A percentile compares a stretch with the other conserved stretches of the same genome.
Evolutionary conservation across 352 stramenopile genomes (phyloP).

Genomic region (Phytophthora sp.): DNA sequence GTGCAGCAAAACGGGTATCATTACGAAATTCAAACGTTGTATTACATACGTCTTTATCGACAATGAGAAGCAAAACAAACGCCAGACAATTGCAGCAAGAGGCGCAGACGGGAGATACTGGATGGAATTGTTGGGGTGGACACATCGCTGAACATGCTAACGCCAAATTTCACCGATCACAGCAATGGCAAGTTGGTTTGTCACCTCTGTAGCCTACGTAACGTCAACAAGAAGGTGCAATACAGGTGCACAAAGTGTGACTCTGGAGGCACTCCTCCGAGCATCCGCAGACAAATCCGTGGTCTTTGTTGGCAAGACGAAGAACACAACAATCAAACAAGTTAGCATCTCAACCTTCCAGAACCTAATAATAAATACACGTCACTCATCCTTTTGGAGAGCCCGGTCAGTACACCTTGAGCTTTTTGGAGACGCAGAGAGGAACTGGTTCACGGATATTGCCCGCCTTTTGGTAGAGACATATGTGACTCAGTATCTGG

Average conservation of each 20-base stretch:
- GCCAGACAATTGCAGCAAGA: no score
- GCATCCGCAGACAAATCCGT: background rate
- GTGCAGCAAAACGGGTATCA: background rate
- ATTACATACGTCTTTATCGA: slow-evolving; percentile 1
- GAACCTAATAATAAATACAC: background rate
- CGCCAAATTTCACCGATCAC: slow-evolving; percentile 2
- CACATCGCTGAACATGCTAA: slow-evolving; percentile 14
- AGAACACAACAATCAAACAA: slow-evolving; percentile 1
- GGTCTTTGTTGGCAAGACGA: slow-evolving; percentile 1
- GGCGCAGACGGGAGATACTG: background rate
- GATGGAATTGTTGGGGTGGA: slow-evolving; percentile 10
- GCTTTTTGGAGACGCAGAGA: background rate
- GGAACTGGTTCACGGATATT: background rate
- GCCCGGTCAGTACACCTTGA: background rate
- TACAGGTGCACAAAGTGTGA: slow-evolving; percentile 18
- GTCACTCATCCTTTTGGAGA: background rate
- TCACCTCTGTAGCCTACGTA: slow-evolving; percentile 12
- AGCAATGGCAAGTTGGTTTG: slow-evolving; percentile 15
- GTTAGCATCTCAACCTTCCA: slow-evolving; percentile 10
- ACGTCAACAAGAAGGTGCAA: slow-evolving; percentile 9
- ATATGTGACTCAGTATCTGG: background rate
- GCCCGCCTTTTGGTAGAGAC: background rate
- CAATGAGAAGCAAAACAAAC: background rate
- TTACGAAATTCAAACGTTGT: no score
- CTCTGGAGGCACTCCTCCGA: slow-evolving; percentile 8